Base-by-base conservation (phyloP, 371 early-diverging fungal genomes). In the Blakeslea trispora region DNA sequence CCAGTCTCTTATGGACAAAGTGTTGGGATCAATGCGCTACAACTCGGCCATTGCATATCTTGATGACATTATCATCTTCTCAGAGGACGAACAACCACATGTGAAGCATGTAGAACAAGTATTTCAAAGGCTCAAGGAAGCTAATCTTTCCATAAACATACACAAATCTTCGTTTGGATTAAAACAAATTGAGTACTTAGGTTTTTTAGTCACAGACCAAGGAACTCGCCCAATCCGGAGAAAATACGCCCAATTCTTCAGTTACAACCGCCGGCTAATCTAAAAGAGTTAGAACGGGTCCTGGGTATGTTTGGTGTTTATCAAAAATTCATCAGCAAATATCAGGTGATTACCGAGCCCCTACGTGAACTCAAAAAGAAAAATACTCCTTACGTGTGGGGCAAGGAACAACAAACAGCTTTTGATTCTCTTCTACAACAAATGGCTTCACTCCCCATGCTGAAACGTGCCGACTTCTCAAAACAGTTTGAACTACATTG, bases 1-100 rank as follows among this genome's bases (percentile, higher is more conserved):
- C 50, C 49, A 55, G 50, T 1, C 34, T 50, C 21, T 57, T 0
- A 61, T 66, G 42, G 53, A 61, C 35, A 18, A 31, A 2, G 57
- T 54, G 39, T 19, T 61, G n/a, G 40, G 53, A 7, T 32, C 15
- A 10, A 28, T 24, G 15, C 15, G 46, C 15, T 42, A 17, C n/a
- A 3, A 6, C 0, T 45, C 14, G 21, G 46, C 19, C 13, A 49
- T 54, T 45, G 58, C 55, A 2, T 63, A 63, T 19, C 21, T 53
- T 0, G 56, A 57, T 23, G 63, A 57, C 45, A 3, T 58, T 0
- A 50, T 57, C 9, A 43, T 45, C 14, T 42, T 37, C 24, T 57
- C 57, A 5, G 1, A 37, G 0, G 21, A 31, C 6, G 4, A 54
- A 5, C n/a, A 43, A 1, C 19, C 31, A 5, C 61, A 60, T 31